phyloP scores from a whole-genome alignment of 2,329 filamentous ascomycete genomes.

The Trichoderma sp. region DNA sequence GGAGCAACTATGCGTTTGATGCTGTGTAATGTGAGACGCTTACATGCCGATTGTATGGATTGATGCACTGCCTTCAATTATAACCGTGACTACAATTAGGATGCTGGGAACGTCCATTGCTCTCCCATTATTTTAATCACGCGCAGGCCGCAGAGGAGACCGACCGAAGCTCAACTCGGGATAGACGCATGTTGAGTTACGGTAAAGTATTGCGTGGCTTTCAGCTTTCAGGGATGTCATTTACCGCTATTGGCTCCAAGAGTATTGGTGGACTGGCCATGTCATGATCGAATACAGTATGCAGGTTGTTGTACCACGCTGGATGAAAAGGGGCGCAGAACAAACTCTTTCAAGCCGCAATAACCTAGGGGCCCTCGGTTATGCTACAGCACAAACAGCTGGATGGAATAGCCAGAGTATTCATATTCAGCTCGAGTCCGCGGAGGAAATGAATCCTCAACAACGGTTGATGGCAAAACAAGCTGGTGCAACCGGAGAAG shows the following conservation, averaged over 20 bases:
- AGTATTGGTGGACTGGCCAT: neutral
- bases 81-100: neutral
- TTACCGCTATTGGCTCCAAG: neutral
- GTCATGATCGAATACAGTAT: neutral
- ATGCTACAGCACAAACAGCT: neutral
- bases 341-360: neutral
- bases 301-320: neutral
- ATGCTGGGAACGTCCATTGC: neutral
- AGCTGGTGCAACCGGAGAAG: constrained; percentile 8
- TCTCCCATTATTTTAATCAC: neutral
- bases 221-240: neutral
- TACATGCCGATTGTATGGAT: neutral
- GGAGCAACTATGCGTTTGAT: neutral
- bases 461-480: neutral
- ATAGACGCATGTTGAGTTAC: neutral
- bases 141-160: neutral
- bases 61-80: neutral
- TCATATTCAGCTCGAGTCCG: neutral
- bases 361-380: neutral
- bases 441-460: neutral
- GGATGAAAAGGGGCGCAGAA: neutral
- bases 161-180: neutral
- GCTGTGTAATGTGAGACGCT: neutral
- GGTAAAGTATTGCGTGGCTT: neutral
- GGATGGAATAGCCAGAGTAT: too few species aligned